Percentiles rank a stretch among this genome's conserved stretches.
These are phyloP conservation scores for Dendrostoma leiphaemia DNA, from an alignment of 2,329 filamentous ascomycete species.

Conservation along the genomic window DNA sequence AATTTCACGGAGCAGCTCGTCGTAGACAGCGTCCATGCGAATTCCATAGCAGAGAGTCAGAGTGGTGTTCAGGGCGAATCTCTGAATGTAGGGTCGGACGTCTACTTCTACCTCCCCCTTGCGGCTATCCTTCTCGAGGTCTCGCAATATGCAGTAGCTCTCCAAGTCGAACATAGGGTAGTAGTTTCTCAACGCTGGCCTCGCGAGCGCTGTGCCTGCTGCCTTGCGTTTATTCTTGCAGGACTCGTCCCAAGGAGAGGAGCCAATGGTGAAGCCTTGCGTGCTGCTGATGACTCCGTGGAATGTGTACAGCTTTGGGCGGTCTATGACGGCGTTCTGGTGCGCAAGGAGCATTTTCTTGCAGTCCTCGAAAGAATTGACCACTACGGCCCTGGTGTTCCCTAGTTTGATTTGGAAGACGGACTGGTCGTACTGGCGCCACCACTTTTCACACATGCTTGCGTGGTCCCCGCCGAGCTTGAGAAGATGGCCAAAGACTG, in stretches of 20 bases:
- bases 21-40: constrained; percentile 52
- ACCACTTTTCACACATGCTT: constrained; percentile 48
- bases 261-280: constrained; percentile 55
- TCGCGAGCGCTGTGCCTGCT: constrained; percentile 43
- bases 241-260: constrained; percentile 50
- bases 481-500: constrained; percentile 48
- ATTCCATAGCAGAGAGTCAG: constrained; percentile 54
- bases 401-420: constrained; percentile 53
- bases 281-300: constrained; percentile 50
- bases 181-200: constrained; percentile 45
- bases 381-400: constrained; percentile 50
- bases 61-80: constrained; percentile 53
- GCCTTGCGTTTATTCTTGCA: constrained; percentile 53
- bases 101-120: constrained; percentile 40
- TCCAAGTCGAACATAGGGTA: constrained; percentile 54
- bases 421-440: constrained; percentile 43
- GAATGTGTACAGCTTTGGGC: constrained; percentile 51
- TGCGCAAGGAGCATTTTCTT: constrained; percentile 48
- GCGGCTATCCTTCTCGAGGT: constrained; percentile 42
- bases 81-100: constrained; percentile 49
- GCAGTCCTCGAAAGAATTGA: constrained; percentile 52
- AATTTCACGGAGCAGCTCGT: constrained; percentile 49
- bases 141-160: constrained; percentile 47
- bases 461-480: constrained; percentile 53
- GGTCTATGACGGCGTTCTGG: constrained; percentile 48